These are phyloP conservation scores for Alternaria solani DNA, from an alignment of 2,329 filamentous ascomycete genomes.

Conservation along the genomic window DNA sequence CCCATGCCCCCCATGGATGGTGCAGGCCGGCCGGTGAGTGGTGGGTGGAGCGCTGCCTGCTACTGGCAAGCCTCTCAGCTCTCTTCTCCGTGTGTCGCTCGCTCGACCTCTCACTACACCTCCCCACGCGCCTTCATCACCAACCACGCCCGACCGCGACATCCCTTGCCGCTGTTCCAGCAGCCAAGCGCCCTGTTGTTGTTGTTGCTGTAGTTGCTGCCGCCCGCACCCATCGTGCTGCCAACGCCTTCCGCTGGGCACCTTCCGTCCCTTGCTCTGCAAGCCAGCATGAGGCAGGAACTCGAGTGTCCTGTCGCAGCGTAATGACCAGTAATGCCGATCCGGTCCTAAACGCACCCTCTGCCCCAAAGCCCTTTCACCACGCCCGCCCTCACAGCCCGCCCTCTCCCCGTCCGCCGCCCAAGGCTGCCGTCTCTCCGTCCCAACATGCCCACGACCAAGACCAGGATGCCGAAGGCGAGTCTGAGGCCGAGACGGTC, in stretches of 20 bases:
- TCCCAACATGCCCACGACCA: constrained; percentile 35
- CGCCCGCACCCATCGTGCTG: background rate
- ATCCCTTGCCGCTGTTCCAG: constrained; percentile 12
- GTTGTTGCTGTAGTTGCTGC: constrained; percentile 14
- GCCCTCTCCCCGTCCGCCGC: constrained; percentile 22
- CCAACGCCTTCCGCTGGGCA: background rate
- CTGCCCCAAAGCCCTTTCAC: constrained; percentile 22
- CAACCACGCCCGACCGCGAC: constrained; percentile 19
- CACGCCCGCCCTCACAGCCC: constrained; percentile 22
- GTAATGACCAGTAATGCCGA: constrained; percentile 53
- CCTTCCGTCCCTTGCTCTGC: constrained; percentile 36
- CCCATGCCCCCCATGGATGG: constrained; percentile 20
- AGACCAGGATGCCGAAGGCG: constrained; percentile 50
- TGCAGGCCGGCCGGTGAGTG: constrained; percentile 31
- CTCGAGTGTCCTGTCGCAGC: constrained; percentile 48
- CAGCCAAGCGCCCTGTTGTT: constrained; percentile 36
- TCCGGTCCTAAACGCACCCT: constrained; percentile 42
- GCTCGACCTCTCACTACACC: constrained; percentile 18
- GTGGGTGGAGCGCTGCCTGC: constrained; percentile 25
- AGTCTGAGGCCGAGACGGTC: constrained; percentile 61
- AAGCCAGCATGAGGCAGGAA: constrained; percentile 52
- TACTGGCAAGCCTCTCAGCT: constrained; percentile 27
- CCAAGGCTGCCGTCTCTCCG: constrained; percentile 14
- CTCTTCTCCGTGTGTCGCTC: constrained; percentile 28
- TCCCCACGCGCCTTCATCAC: constrained; percentile 22